Percentiles rank a stretch among this genome's conserved stretches.
phyloP scores from a whole-genome alignment of 129 eudicot species.

The Flaveria trinervia region DNA sequence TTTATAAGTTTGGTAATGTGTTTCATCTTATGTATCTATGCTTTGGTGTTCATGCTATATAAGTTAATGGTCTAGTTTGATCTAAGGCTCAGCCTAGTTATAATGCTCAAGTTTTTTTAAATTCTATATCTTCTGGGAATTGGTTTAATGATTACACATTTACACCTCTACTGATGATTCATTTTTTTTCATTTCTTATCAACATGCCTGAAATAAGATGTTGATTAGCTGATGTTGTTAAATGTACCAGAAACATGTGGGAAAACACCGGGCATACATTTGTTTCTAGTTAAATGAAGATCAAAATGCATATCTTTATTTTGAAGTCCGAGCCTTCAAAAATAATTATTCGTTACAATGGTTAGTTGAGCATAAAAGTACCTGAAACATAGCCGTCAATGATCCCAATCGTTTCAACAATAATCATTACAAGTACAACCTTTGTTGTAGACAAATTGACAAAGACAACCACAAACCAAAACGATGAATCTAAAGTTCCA shows the following conservation, averaged over 20 bases:
- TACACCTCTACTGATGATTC: too few relatives aligned
- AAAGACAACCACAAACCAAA: constrained; percentile 19
- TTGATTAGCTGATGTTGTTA: too few relatives aligned
- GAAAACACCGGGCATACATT: background rate
- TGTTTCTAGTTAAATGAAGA: background rate
- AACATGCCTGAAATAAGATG: background rate
- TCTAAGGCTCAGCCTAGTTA: too few relatives aligned
- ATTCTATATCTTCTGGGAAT: too few relatives aligned
- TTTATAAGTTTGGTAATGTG: too few relatives aligned
- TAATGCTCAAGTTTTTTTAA: too few relatives aligned
- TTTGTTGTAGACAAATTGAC: constrained; percentile 17
- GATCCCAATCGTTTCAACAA: constrained; percentile 1
- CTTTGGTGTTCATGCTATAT: too few relatives aligned
- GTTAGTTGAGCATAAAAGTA: constrained; percentile 6
- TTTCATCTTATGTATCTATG: too few relatives aligned
- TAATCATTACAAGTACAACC: constrained; percentile 15
- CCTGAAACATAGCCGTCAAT: background rate
- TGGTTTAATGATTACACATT: too few relatives aligned
- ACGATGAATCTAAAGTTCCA: constrained; percentile 32
- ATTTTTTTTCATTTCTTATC: too few relatives aligned
- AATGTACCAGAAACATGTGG: too few relatives aligned
- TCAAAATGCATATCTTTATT: constrained; percentile 25
- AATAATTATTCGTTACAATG: constrained; percentile 6
- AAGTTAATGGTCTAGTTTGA: too few relatives aligned
- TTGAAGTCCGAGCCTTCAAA: constrained; percentile 10